phyloP scores from a whole-genome alignment of 73 alveolate species.

The Paramecium biaurelia region DNA sequence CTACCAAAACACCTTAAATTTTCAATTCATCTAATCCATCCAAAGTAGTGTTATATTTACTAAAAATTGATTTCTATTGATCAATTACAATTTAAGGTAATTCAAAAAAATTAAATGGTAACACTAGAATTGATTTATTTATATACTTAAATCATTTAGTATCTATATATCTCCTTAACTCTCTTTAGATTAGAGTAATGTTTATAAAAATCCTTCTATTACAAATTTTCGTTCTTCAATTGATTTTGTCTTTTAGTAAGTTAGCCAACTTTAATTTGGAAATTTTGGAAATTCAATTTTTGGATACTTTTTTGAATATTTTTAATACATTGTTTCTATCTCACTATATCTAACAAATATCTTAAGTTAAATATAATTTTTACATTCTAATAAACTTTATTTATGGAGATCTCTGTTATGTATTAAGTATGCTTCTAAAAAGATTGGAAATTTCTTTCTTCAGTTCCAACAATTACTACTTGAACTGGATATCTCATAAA shows the following conservation, averaged over 20 bases:
- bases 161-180: background rate
- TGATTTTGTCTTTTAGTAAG: conserved; percentile 10
- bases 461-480: conserved; percentile 27
- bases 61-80: background rate
- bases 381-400: conserved; percentile 23
- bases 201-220: background rate
- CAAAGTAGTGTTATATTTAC: background rate
- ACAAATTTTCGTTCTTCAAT: conserved; percentile 27
- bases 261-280: conserved; percentile 6
- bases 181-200: background rate
- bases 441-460: background rate
- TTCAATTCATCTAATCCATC: conserved; percentile 24
- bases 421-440: background rate
- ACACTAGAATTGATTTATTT: background rate
- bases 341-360: conserved; percentile 38
- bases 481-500: conserved; percentile 20
- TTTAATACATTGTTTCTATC: background rate
- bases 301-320: background rate
- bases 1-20: background rate
- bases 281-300: conserved; percentile 6
- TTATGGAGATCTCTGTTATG: background rate
- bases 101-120: conserved; percentile 12
- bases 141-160: background rate
- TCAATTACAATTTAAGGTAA: background rate
- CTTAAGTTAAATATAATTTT: background rate